Evolutionary conservation across 495 filamentous ascomycete genomes (phyloP).

Genomic region (Astrothelium macrocarpum): DNA sequence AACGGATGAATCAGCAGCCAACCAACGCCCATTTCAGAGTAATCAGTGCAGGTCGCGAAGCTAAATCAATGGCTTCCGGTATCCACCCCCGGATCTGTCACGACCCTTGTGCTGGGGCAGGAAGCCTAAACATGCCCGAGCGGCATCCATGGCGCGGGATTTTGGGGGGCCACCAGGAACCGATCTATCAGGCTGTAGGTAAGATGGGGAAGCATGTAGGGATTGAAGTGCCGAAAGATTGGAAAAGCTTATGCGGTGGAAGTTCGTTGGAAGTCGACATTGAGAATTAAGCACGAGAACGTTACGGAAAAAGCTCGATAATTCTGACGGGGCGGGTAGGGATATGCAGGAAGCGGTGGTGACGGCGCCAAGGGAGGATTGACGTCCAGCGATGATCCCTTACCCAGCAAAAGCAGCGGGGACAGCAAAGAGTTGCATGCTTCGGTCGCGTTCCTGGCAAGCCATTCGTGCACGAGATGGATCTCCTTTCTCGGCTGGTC

Average conservation of each 20-base stretch:
- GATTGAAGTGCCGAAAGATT: not conserved
- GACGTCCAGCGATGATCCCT: not conserved
- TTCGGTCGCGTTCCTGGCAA: not conserved
- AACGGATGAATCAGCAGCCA: not conserved
- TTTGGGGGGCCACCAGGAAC: not conserved
- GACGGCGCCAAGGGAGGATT: no score
- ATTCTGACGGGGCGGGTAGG: not conserved
- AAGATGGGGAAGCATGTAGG: not conserved
- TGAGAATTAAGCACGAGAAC: not conserved
- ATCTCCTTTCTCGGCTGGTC: not conserved
- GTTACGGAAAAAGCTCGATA: not conserved
- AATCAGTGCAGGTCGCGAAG: not conserved
- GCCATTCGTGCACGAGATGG: not conserved
- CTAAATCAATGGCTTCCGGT: not conserved
- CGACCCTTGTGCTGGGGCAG: not conserved
- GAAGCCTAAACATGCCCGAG: not conserved
- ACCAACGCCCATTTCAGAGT: not conserved
- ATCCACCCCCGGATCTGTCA: not conserved
- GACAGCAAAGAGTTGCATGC: conserved; percentile 2
- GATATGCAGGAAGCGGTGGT: not conserved
- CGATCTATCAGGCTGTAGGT: not conserved
- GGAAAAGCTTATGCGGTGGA: not conserved
- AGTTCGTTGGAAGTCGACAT: not conserved
- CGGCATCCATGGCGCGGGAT: no score
- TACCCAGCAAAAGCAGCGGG: not conserved